Percentiles rank a stretch among this genome's conserved stretches.
Evolutionary conservation across 75 land plant species (phyloP).

Genomic region (Sequoiadendron giganteum): DNA sequence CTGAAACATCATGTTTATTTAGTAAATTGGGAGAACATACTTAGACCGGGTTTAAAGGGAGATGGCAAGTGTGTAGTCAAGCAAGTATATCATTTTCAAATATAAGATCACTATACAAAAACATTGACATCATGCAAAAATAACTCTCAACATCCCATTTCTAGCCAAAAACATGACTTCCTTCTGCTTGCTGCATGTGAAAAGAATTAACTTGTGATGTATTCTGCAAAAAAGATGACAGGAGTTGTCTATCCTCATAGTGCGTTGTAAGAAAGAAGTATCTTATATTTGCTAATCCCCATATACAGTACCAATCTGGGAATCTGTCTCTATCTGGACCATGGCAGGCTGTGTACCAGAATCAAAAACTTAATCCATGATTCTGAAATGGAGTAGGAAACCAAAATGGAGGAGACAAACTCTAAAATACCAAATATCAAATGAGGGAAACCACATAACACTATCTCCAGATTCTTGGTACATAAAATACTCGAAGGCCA

Average conservation of each 20-base stretch:
- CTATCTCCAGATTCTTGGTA: background rate
- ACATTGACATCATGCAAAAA: background rate
- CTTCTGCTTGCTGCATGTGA: background rate
- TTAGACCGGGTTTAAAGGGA: background rate
- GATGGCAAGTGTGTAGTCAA: background rate
- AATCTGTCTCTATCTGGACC: background rate
- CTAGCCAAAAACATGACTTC: background rate
- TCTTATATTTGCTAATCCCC: background rate
- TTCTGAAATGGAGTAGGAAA: too few species aligned
- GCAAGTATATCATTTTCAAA: background rate
- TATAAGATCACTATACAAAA: background rate
- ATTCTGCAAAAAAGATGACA: background rate
- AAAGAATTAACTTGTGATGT: background rate
- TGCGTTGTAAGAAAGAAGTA: background rate
- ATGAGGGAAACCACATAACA: background rate
- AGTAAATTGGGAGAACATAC: background rate
- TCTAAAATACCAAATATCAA: background rate
- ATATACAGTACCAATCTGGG: background rate
- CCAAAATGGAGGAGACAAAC: background rate
- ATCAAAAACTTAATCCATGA: background rate
- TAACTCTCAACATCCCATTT: background rate
- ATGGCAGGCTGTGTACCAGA: background rate
- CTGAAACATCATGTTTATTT: background rate
- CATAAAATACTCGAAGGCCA: background rate
- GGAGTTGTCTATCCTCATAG: background rate